Evolutionary conservation across 1,139 yeast genomes (phyloP), one percentile per base, ranked within the genome.

Genomic region (Hyphopichia buzzinii): DNA sequence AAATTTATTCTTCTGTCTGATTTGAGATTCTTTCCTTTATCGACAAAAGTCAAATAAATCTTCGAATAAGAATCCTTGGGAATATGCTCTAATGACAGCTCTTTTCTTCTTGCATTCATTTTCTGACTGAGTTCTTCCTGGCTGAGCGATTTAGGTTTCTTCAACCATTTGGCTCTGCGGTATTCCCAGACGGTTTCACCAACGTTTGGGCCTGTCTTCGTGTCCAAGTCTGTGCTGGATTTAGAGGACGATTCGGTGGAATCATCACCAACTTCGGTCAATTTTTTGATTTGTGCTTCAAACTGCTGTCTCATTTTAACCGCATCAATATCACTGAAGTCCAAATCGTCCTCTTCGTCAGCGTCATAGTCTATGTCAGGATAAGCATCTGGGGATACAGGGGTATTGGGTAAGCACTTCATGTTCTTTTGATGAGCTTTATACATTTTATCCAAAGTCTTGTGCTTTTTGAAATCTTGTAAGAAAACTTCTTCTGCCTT

Each of bases 131-230:
- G 49, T 40, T 40, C 48, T 31, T 45, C 47, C 24, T 35, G 58
- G 10, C 24, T 19, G 10, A 21, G 24, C n/a, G 41, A 37, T 15
- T 40, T 28, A 28, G 40, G 34, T 5, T 39, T 35, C 19, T 56
- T 57, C 19, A 73, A 54, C 94, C 94, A 84, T 36, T 76, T 68
- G 8, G 57, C 52, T 36, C 89, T 65, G 42, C 87, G 73, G 39
- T 64, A 59, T 36, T 72, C 71, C 90, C 89, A 84, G 17, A 82
- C 63, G 4, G 59, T 54, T 17, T 70, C 70, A 4, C 86, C 89
- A 4, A 67, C 50, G 26, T 48, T 47, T 11, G 45, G 25, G n/a
- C 17, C 4, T 11, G n/a, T 28, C n/a, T 31, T 24, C 17, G 24
- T 17, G 15, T 22, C 17, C 13, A 7, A 30, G 16, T 31, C 38